Evolutionary conservation across 371 early-diverging fungal genomes (phyloP).

Genomic region (Syncephalastrum monosporum): DNA sequence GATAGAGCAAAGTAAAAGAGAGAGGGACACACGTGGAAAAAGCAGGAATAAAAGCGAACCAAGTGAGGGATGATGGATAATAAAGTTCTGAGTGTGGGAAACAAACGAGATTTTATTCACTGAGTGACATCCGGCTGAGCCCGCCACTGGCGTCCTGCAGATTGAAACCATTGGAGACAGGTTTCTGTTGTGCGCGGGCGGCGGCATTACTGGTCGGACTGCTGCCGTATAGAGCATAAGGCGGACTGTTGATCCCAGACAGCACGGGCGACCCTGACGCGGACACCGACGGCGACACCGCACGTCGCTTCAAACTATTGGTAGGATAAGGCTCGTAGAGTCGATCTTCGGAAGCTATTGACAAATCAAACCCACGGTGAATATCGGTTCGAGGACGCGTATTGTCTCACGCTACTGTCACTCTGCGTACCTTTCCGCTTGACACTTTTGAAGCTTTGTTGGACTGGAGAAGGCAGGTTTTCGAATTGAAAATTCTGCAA

Average conservation of each 20-base stretch:
- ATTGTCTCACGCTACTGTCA: background rate
- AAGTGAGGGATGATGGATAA: background rate
- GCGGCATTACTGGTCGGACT: constrained; percentile 29
- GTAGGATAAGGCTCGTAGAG: constrained; percentile 35
- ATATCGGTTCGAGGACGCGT: no score
- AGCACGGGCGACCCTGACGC: constrained; percentile 42
- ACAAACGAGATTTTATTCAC: constrained; percentile 26
- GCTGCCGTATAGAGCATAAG: constrained; percentile 24
- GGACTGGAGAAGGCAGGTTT: constrained; percentile 30
- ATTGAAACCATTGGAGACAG: constrained; percentile 26
- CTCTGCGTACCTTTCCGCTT: constrained; percentile 40
- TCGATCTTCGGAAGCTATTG: constrained; percentile 38
- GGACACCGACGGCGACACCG: constrained; percentile 47
- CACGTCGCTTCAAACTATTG: constrained; percentile 35
- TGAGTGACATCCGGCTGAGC: constrained; percentile 41
- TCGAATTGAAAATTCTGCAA: constrained; percentile 41
- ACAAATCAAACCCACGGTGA: background rate
- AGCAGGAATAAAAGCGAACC: background rate
- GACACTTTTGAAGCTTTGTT: constrained; percentile 28
- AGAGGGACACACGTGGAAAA: background rate
- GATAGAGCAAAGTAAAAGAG: constrained; percentile 4
- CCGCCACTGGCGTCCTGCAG: constrained; percentile 48
- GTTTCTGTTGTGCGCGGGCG: constrained; percentile 33
- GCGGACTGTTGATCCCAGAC: constrained; percentile 36
- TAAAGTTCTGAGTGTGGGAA: constrained; percentile 1